Percentiles rank a stretch among this genome's conserved stretches.
Evolutionary conservation across 768 basidiomycete genomes (phyloP).

Genomic region (Boletus pseudo-olivaceus): DNA sequence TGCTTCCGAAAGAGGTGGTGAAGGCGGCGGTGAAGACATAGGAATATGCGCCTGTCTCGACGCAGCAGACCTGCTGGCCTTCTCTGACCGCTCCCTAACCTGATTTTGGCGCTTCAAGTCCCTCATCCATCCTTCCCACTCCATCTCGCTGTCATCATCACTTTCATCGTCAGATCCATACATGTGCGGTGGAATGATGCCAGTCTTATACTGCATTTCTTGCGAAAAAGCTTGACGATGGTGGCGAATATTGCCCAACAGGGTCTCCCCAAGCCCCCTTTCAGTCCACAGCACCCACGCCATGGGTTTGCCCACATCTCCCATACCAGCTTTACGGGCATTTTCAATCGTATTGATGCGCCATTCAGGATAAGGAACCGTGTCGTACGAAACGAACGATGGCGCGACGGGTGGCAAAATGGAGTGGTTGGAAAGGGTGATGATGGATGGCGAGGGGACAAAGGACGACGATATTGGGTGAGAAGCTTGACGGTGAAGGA

Average conservation of each 20-base stretch:
- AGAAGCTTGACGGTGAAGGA: constrained; percentile 45
- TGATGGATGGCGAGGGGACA: constrained; percentile 41
- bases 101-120: constrained; percentile 45
- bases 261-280: constrained; percentile 15
- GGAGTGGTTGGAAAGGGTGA: constrained; percentile 50
- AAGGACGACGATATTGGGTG: constrained; percentile 40
- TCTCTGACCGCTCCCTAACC: constrained; percentile 12
- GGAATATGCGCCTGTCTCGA: background rate
- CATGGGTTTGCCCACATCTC: constrained; percentile 54
- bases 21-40: constrained; percentile 17
- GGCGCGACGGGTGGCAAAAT: background rate
- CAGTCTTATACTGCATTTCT: constrained; percentile 23
- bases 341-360: constrained; percentile 45
- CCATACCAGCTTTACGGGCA: constrained; percentile 56
- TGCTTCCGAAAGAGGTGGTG: constrained; percentile 27
- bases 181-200: background rate
- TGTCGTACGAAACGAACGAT: constrained; percentile 29
- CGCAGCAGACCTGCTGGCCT: background rate
- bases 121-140: constrained; percentile 67
- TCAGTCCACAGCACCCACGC: constrained; percentile 42
- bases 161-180: constrained; percentile 35
- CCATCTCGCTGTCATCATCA: constrained; percentile 49
- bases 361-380: constrained; percentile 68
- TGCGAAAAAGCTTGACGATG: constrained; percentile 23
- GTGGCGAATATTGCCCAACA: constrained; percentile 20